Evolutionary conservation across 805 yeast genomes (phyloP), one percentile per base, ranked within the genome.

Genomic region (Ogataea philodendri): DNA sequence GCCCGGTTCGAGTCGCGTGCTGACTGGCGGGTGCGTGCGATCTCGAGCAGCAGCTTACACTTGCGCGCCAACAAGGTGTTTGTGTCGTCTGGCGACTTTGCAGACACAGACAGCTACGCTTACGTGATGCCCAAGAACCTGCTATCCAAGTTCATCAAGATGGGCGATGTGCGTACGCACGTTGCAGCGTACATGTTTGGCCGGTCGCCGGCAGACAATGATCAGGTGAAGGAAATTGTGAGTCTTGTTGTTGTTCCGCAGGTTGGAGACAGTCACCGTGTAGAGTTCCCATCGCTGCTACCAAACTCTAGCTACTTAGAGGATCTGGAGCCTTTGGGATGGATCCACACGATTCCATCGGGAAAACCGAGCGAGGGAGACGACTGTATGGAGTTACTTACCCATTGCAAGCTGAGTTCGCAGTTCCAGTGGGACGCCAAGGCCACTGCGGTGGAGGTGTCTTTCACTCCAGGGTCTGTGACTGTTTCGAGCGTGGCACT

Each of bases 1-100:
- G 81, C 78, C 63, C 64, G 81, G 10, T 93, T 93, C 56, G 70
- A 81, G 29, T 85, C 96, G 1, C 81, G 78, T 56, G 78, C 88
- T 22, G 95, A 88, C 53, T 93, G 99, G 99, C 72, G 97, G 49
- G 71, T 72, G 35, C 65, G 94, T 24, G 96, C 97, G 0, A 76
- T 93, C 31, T 79, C 94, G 1, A 72, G 94, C 0, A 72, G 84
- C 28, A 72, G 77, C 46, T 65, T 93, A 30, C 81, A 82, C 49
- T 61, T 83, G 57, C 77, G 96, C 30, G 67, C 89, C 5, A 83
- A 82, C 54, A 77, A 85, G 42, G 76, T 84, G 24, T 87, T 81
- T 47, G 78, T 84, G 2, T 69, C 84, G 3, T 75, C 84, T 8
- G 86, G 81, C 18, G 84, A 79, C 31, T 58, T 64, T 30, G 62